Conservation (phyloP, 2,329 filamentous ascomycete species). For the Zymoseptoria pseudotritici region DNA sequence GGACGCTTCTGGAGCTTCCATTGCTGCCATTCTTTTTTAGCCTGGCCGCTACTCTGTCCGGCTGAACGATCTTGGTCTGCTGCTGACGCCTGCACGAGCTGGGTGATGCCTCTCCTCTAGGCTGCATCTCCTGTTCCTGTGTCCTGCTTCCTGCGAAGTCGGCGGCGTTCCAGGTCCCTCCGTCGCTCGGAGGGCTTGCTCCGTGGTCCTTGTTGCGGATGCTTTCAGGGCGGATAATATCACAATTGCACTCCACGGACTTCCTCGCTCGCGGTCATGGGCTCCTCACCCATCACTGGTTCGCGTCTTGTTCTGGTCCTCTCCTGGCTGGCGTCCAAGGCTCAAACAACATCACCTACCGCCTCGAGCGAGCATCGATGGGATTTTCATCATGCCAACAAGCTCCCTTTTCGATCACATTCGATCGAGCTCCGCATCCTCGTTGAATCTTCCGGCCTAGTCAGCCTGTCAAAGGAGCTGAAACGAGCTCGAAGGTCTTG, state of each 20-base stretch:
- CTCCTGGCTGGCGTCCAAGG: background rate
- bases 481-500: background rate
- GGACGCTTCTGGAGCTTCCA: background rate
- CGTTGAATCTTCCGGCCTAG: background rate
- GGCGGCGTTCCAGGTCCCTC: background rate
- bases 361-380: background rate
- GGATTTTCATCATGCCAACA: background rate
- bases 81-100: background rate
- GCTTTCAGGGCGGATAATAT: background rate
- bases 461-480: background rate
- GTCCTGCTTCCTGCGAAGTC: background rate
- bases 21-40: background rate
- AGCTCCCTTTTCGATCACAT: background rate
- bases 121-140: background rate
- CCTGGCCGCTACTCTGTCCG: background rate
- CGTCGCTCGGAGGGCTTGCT: background rate
- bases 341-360: background rate
- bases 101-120: background rate
- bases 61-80: background rate
- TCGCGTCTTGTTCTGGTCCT: background rate
- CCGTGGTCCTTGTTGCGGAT: background rate
- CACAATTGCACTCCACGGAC: too few species aligned
- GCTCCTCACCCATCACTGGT: background rate
- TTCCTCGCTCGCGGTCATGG: background rate
- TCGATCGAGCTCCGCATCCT: background rate